Base-by-base conservation (phyloP, 2,329 filamentous ascomycete species). In the Colletotrichum destructivum region DNA sequence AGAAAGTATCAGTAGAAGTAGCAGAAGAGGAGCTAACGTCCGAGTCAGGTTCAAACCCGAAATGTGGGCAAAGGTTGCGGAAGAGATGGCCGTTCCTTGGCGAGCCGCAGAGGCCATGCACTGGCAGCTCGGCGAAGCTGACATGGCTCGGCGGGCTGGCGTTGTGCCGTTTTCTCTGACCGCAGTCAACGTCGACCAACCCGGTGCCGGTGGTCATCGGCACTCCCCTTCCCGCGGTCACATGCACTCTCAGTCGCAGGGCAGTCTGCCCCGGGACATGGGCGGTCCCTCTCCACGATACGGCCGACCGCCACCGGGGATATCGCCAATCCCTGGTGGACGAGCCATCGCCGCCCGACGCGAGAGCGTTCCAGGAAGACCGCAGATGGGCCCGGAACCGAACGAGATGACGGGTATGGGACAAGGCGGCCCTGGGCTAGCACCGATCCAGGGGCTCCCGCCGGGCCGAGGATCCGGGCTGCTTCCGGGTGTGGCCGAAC, bases 41-140 rank as follows among this genome's bases (percentile, higher is more conserved):
- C 16, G 12, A 35, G 8, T 6, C 80, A 98, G 96, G 82, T 98
- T 98, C 86, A 98, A 98, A 83, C 91, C 94, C 74, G 95, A 98
- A 79, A 98, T 98, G 94, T 99, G 96, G 96, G 91, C 94, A 72
- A 96, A 96, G 78, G 93, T 98, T 26, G 95, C 95, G 52, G 94
- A 96, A 81, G 96, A 98, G 82, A 96, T 99, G 92, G 92, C 91
- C 40, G 92, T 98, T 69, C 96, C 96, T 46, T 98, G 96, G 96
- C 90, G 96, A 78, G 95, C 96, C 21, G 96, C 94, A 59, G 96
- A 99, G 83, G 95, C 94, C 5, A 98, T 98, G 95, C 96, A 98
- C 83, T 99, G 96, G 96, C 93, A 97, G 79, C 87, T 99, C 66
- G 96, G 96, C 74, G 94, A 98, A 81, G 87, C 91, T 76, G 96